Conservation (phyloP, 2,329 filamentous ascomycete species). For the Torrubiella hemipterigena region DNA sequence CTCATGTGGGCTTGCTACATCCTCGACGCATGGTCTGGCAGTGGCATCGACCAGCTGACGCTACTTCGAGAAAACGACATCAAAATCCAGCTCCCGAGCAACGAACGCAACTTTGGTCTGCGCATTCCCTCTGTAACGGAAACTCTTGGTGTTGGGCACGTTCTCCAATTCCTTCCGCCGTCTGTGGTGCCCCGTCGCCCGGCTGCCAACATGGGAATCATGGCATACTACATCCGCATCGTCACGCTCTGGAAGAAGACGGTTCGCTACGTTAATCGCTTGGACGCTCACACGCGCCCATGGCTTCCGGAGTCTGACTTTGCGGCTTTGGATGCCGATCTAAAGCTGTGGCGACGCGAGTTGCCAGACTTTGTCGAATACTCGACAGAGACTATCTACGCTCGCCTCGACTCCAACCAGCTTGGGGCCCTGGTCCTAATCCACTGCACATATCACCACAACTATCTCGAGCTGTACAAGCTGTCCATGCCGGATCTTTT, state of each 20-base stretch:
- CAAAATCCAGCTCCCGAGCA: conserved; percentile 27
- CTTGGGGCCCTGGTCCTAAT: conserved; percentile 30
- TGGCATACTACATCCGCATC: conserved; percentile 29
- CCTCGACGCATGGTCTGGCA: conserved; percentile 26
- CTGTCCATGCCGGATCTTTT: conserved; percentile 33
- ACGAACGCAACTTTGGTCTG: conserved; percentile 28
- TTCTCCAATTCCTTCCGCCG: conserved; percentile 25
- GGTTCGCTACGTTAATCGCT: conserved; percentile 28
- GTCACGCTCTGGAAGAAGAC: conserved; percentile 28
- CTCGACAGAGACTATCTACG: conserved; percentile 30
- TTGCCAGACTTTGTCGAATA: conserved; percentile 32
- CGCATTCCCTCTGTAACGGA: conserved; percentile 26
- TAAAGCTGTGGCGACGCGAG: conserved; percentile 26
- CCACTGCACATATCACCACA: conserved; percentile 34
- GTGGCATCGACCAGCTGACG: conserved; percentile 24
- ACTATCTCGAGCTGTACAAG: conserved; percentile 31
- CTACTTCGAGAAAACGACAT: conserved; percentile 26
- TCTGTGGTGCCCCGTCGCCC: conserved; percentile 25
- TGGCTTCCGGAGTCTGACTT: conserved; percentile 32
- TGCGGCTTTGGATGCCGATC: conserved; percentile 24
- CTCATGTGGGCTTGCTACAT: conserved; percentile 31
- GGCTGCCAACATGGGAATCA: conserved; percentile 29
- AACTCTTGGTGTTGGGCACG: conserved; percentile 26
- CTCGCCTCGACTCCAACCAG: conserved; percentile 32
- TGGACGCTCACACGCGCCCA: conserved; percentile 25